A percentile compares a stretch with the other conserved stretches of the same genome.
Evolutionary conservation across 352 stramenopile genomes (phyloP).

Genomic region (Globisporangium rhizosaccharum): DNA sequence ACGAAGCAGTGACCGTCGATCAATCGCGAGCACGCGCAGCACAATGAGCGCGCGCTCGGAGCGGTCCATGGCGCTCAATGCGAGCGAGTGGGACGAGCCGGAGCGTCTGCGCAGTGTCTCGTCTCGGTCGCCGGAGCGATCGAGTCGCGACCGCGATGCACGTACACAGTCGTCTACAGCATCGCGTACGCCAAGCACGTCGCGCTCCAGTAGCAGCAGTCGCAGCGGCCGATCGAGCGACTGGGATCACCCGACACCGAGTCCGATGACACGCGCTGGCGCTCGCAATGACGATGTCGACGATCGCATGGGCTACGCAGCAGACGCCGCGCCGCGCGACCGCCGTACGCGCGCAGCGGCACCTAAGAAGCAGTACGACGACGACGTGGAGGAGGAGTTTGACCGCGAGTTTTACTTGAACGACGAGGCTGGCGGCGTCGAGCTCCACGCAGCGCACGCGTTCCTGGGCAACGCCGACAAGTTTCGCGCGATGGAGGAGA

Average conservation of each 20-base stretch:
- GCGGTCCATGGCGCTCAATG: slow-evolving; percentile 27
- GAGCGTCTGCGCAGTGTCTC: slow-evolving; percentile 60
- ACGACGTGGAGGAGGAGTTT: slow-evolving; percentile 88
- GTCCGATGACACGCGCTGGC: slow-evolving; percentile 20
- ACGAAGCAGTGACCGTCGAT: slow-evolving; percentile 1
- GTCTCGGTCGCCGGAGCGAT: slow-evolving; percentile 2
- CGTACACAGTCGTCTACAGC: background rate
- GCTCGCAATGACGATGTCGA: background rate
- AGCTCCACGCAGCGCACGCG: slow-evolving; percentile 58
- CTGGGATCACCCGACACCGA: slow-evolving; percentile 48
- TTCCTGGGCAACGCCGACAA: slow-evolving; percentile 92
- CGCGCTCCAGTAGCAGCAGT: slow-evolving; percentile 7
- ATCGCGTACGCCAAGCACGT: slow-evolving; percentile 23
- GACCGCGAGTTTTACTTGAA: slow-evolving; percentile 95
- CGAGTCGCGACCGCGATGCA: background rate
- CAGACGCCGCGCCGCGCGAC: slow-evolving; percentile 7
- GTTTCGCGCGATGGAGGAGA: slow-evolving; percentile 88
- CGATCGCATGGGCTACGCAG: slow-evolving; percentile 10
- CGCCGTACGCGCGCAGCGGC: slow-evolving; percentile 15
- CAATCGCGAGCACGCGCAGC: slow-evolving; percentile 13
- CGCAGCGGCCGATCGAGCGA: slow-evolving; percentile 18
- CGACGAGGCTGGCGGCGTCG: slow-evolving; percentile 73
- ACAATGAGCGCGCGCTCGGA: slow-evolving; percentile 25
- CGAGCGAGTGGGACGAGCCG: slow-evolving; percentile 73
- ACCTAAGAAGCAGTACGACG: slow-evolving; percentile 77